These are phyloP conservation scores for Myxozyma geophila DNA, from an alignment of 805 yeast genomes.

Conservation along the genomic window DNA sequence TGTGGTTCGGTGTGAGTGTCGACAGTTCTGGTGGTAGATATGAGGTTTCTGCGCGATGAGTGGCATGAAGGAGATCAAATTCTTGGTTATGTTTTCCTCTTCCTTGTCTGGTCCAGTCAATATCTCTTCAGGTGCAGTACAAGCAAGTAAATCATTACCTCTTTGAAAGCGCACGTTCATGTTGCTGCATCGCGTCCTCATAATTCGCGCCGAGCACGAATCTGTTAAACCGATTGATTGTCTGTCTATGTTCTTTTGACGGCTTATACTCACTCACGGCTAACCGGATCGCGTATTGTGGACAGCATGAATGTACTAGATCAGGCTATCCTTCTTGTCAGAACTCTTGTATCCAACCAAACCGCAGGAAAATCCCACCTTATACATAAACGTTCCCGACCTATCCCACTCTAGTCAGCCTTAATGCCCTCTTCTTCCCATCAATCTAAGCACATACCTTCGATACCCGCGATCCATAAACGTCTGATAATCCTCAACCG, in stretches of 20 bases:
- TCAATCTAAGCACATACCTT: slow-evolving; percentile 15
- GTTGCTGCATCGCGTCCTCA: slow-evolving; percentile 6
- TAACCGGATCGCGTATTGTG: slow-evolving; percentile 78
- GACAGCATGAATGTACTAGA: slow-evolving; percentile 72
- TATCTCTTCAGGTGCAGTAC: not conserved
- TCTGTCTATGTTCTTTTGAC: slow-evolving; percentile 68
- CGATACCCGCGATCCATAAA: slow-evolving; percentile 70
- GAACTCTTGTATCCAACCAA: not conserved
- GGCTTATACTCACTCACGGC: slow-evolving; percentile 52
- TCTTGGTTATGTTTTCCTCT: slow-evolving; percentile 34
- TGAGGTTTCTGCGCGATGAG: slow-evolving; percentile 49
- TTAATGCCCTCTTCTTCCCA: not conserved
- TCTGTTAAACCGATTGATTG: slow-evolving; percentile 60
- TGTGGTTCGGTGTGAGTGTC: slow-evolving; percentile 16
- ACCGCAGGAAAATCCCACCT: slow-evolving; percentile 32
- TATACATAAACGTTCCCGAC: slow-evolving; percentile 70
- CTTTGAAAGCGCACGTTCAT: slow-evolving; percentile 16
- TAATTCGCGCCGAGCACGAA: slow-evolving; percentile 26
- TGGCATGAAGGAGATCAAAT: slow-evolving; percentile 46
- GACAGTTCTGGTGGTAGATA: not conserved
- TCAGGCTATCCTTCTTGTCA: slow-evolving; percentile 54
- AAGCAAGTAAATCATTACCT: slow-evolving; percentile 13
- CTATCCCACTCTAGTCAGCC: slow-evolving; percentile 52
- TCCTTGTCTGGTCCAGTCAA: slow-evolving; percentile 12
- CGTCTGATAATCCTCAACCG: slow-evolving; percentile 60